Percentiles rank a stretch among this genome's conserved stretches.
These are phyloP conservation scores for Solanum habrochaites DNA, from an alignment of 257 asterid genomes.

Conservation along the genomic window DNA sequence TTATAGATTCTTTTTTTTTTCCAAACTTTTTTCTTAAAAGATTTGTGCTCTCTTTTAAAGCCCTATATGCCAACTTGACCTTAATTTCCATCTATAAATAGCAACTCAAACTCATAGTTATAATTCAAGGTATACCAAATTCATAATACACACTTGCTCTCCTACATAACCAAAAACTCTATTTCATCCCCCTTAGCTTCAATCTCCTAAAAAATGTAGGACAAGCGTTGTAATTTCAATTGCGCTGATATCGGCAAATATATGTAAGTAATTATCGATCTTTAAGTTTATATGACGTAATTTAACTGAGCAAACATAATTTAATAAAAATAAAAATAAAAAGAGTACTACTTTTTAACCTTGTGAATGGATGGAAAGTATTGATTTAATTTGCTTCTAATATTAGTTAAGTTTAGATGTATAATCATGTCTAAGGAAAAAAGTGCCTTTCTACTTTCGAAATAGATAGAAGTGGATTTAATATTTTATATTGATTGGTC, in stretches of 20 bases:
- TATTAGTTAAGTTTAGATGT: background rate
- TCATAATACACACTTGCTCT: background rate
- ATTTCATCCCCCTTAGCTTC: background rate
- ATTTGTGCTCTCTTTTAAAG: constrained; percentile 4
- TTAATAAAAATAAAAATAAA: background rate
- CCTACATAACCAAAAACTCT: background rate
- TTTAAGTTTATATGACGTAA: background rate
- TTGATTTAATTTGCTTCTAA: background rate
- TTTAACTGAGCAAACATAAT: background rate
- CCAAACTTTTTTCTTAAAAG: background rate
- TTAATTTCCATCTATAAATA: constrained; percentile 33
- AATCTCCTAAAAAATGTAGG: constrained; percentile 25
- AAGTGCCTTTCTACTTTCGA: background rate
- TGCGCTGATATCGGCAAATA: constrained; percentile 43
- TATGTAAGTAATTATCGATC: constrained; percentile 14
- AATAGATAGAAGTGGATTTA: background rate
- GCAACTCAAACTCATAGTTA: constrained; percentile 2
- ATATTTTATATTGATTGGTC: background rate
- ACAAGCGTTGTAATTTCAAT: constrained; percentile 47
- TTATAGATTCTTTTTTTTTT: constrained; percentile 23
- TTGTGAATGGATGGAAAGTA: background rate
- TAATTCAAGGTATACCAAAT: constrained; percentile 8
- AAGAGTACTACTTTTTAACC: background rate
- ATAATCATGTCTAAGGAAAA: background rate
- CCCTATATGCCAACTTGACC: background rate